Evolutionary conservation across 1,284 basidiomycete genomes (phyloP).

Genomic region (Ceratobasidium sp.): DNA sequence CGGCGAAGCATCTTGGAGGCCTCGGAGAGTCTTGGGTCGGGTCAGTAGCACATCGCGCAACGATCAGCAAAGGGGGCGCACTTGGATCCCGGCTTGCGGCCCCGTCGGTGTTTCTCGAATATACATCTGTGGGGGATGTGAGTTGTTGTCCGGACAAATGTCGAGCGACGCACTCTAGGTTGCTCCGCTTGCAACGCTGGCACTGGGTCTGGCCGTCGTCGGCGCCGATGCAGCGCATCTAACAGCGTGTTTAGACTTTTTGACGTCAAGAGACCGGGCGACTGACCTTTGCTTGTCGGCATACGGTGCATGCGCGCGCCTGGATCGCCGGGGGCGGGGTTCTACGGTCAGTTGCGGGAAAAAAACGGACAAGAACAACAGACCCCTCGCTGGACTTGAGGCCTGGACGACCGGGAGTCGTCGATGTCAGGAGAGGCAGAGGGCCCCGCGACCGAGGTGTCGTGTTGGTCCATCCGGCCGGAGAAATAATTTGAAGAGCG

Average conservation of each 20-base stretch:
- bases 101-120: slow-evolving; percentile 86
- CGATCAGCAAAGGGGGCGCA: slow-evolving; percentile 57
- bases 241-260: slow-evolving; percentile 48
- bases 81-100: slow-evolving; percentile 90
- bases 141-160: slow-evolving; percentile 43
- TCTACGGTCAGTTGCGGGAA: slow-evolving; percentile 31
- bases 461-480: slow-evolving; percentile 42
- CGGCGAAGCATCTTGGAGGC: slow-evolving; percentile 87
- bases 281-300: slow-evolving; percentile 80
- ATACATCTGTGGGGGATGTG: slow-evolving; percentile 67
- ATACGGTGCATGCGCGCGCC: slow-evolving; percentile 78
- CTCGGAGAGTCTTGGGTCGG: slow-evolving; percentile 73
- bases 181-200: slow-evolving; percentile 81
- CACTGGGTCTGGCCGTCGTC: slow-evolving; percentile 81
- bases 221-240: slow-evolving; percentile 91
- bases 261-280: slow-evolving; percentile 49
- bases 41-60: slow-evolving; percentile 45
- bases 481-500: slow-evolving; percentile 45
- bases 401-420: slow-evolving; percentile 38
- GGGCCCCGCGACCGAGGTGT: slow-evolving; percentile 38
- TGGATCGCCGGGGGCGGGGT: slow-evolving; percentile 26
- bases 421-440: slow-evolving; percentile 44
- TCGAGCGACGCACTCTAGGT: slow-evolving; percentile 68
- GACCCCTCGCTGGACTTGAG: slow-evolving; percentile 44
- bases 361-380: not conserved